Percentiles rank a stretch among this genome's conserved stretches.
Evolutionary conservation across 495 filamentous ascomycete species (phyloP).

Genomic region (Cryomyces antarcticus): DNA sequence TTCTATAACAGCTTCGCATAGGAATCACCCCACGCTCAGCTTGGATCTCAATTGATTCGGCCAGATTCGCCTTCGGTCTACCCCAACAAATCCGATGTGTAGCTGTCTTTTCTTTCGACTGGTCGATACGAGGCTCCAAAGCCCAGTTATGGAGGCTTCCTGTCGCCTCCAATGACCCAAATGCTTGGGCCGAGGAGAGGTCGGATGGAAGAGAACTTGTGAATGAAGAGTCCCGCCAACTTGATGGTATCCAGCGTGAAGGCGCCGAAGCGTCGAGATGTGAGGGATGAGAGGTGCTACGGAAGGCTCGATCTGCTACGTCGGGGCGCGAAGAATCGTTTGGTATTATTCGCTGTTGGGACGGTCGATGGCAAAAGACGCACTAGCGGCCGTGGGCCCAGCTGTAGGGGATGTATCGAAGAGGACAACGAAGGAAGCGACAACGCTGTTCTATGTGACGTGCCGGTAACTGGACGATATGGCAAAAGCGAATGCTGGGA

Average conservation of each 20-base stretch:
- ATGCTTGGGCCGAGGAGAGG: slow-evolving; percentile 81
- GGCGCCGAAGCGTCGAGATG: slow-evolving; percentile 9
- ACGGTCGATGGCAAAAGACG: too few relatives aligned
- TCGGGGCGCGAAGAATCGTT: too few relatives aligned
- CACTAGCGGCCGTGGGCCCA: too few relatives aligned
- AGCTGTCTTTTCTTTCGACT: too few relatives aligned
- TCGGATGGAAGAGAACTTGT: slow-evolving; percentile 63
- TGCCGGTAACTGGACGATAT: too few relatives aligned
- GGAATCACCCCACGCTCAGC: slow-evolving; percentile 27
- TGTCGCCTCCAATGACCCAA: slow-evolving; percentile 88
- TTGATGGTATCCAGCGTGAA: slow-evolving; percentile 42
- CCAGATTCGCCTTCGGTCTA: too few relatives aligned
- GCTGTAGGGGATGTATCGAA: slow-evolving; percentile 22
- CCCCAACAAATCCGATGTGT: slow-evolving; percentile 1
- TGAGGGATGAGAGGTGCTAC: background rate
- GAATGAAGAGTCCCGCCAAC: slow-evolving; percentile 81
- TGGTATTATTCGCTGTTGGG: too few relatives aligned
- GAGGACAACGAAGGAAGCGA: slow-evolving; percentile 24
- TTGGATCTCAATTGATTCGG: too few relatives aligned
- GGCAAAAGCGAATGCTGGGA: too few relatives aligned
- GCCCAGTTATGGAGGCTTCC: slow-evolving; percentile 89
- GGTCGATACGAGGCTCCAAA: slow-evolving; percentile 12
- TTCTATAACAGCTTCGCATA: slow-evolving; percentile 21
- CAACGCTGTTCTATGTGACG: too few relatives aligned
- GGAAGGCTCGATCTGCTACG: background rate